Conservation (phyloP, 306 rosid genomes). For the Citrullus amarus region DNA sequence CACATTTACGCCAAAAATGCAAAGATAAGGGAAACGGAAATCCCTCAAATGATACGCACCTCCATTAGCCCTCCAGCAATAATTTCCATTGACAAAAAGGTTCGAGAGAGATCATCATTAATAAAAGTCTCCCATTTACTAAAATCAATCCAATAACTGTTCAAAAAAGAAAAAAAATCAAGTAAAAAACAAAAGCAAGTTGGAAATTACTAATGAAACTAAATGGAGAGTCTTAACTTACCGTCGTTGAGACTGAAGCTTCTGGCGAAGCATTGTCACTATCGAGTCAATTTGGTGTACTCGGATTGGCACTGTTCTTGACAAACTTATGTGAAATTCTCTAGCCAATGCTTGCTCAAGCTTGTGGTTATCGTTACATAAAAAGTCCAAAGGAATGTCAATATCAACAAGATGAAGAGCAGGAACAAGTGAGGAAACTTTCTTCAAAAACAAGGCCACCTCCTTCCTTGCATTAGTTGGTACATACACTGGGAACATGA, state of each 20-base stretch:
- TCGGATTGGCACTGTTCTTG: slow-evolving; percentile 79
- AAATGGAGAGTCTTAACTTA: slow-evolving; percentile 16
- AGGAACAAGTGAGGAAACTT: slow-evolving; percentile 39
- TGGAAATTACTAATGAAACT: neutral
- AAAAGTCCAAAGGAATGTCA: slow-evolving; percentile 45
- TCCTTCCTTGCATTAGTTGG: slow-evolving; percentile 55
- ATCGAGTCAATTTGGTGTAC: slow-evolving; percentile 78
- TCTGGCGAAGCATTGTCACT: slow-evolving; percentile 70
- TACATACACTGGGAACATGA: slow-evolving; percentile 39
- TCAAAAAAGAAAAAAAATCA: neutral
- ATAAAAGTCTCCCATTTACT: slow-evolving; percentile 71
- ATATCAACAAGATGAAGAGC: slow-evolving; percentile 52
- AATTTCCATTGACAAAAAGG: slow-evolving; percentile 65
- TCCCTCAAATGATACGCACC: slow-evolving; percentile 25
- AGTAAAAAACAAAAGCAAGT: neutral
- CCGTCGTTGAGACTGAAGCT: slow-evolving; percentile 58
- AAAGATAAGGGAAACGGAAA: neutral
- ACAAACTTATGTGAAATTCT: slow-evolving; percentile 74
- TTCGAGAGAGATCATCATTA: slow-evolving; percentile 70
- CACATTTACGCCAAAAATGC: neutral
- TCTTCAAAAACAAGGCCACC: slow-evolving; percentile 48
- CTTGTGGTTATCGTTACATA: slow-evolving; percentile 48
- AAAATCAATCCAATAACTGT: slow-evolving; percentile 69
- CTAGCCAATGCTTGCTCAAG: slow-evolving; percentile 67
- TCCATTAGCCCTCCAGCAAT: slow-evolving; percentile 51